Evolutionary conservation across 192 early-diverging fungal genomes (phyloP), one percentile per base, ranked within the genome.

Genomic region (Entophlyctis helioformis): DNA sequence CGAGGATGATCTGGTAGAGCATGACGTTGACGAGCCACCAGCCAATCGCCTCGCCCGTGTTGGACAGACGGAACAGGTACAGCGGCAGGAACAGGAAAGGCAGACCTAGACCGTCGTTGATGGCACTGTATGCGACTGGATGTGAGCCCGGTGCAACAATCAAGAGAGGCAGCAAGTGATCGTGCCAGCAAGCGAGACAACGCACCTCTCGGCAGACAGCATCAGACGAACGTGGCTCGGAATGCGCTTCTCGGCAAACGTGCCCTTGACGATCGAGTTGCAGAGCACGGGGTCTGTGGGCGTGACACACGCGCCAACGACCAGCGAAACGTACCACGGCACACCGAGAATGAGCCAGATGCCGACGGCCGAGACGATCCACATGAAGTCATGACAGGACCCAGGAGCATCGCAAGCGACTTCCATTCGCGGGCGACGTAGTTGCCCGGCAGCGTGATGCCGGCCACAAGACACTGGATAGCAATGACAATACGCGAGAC

Each of bases 271-370:
- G 4, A 97, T 87, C 3, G 88, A 86, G 67, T 90, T 94, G 34
- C 89, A 85, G 40, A 97, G 63, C 39, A 95, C 89, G 0, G 92
- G 92, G 58, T 96, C 93, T 0, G 93, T 96, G 1, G 93, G 91
- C 10, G 89, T 82, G 15, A 85, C 59, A 49, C 87, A 91, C 0
- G 91, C 78, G 5, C 83, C 81, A 26, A 96, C 76, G 22, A 83
- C 69, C 42, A 96, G 59, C 0, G 82, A 66, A 23, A 86, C 77
- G 13, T 85, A 36, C 24, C 18, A 48, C 40, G 32, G 13, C 10
- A 60, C 9, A 6, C 59, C 59, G n/a, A 61, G 28, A 3, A 59
- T 42, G 21, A 35, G 15, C 47, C 60, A 86, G 25, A 91, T 70
- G 9, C 83, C 59, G 0, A 81, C 50, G 0, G 78, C 80, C 22